Evolutionary conservation across 208 protist genomes (phyloP).

Genomic region (Trypanosoma avium): DNA sequence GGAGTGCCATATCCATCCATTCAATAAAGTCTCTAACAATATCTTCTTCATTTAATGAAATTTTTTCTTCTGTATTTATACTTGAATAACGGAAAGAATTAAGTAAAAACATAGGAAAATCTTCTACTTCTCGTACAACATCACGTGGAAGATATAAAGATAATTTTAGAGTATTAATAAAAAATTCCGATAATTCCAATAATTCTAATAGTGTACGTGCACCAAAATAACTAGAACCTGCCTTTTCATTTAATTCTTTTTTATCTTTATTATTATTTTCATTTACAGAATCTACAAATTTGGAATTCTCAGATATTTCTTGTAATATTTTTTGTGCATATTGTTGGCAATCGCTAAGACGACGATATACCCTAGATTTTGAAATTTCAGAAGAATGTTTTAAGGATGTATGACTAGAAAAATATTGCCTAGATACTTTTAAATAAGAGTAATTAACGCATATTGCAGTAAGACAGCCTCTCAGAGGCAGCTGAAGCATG

Average conservation of each 20-base stretch:
- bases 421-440: background rate
- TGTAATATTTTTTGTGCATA: slow-evolving; percentile 2
- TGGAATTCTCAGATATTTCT: background rate
- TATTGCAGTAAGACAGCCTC: too few species aligned
- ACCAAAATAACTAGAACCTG: background rate
- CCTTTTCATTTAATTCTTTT: too few species aligned
- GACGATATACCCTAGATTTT: slow-evolving; percentile 6
- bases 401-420: background rate
- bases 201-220: slow-evolving; percentile 21
- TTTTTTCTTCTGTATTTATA: background rate
- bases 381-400: background rate
- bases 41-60: slow-evolving; percentile 27
- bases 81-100: slow-evolving; percentile 4
- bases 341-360: slow-evolving; percentile 17
- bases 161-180: slow-evolving; percentile 6
- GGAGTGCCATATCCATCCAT: slow-evolving; percentile 33
- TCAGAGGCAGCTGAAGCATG: too few species aligned
- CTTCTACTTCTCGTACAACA: slow-evolving; percentile 23
- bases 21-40: slow-evolving; percentile 37
- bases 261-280: background rate
- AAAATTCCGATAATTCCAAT: slow-evolving; percentile 8
- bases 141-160: slow-evolving; percentile 25
- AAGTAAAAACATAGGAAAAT: slow-evolving; percentile 27
- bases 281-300: too few species aligned
- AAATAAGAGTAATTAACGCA: too few species aligned